These are phyloP conservation scores for Hypoxylon sp. DNA, from an alignment of 2,329 filamentous ascomycete genomes.

Conservation along the genomic window DNA sequence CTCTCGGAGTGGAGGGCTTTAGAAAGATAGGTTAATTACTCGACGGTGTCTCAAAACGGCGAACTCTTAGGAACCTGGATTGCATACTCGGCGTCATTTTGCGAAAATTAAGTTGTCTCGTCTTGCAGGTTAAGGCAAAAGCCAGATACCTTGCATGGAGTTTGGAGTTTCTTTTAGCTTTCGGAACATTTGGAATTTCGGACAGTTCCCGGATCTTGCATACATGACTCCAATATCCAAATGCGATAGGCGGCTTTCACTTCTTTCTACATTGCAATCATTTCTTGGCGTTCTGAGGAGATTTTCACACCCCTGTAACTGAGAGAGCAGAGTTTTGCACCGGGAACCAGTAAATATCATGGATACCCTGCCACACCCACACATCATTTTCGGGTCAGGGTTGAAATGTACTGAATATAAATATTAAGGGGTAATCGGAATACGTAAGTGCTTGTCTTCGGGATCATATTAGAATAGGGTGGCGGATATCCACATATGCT, in stretches of 20 bases:
- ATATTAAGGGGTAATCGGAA: conserved; percentile 13
- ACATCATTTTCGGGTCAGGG: conserved; percentile 18
- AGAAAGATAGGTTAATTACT: conserved; percentile 54
- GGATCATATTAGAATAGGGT: conserved; percentile 23
- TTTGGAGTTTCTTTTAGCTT: conserved; percentile 38
- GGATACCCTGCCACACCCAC: conserved; percentile 14
- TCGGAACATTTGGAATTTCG: conserved; percentile 32
- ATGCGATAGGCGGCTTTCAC: conserved; percentile 25
- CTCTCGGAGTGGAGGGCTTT: conserved; percentile 75
- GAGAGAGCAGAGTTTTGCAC: conserved; percentile 27
- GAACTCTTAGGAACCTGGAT: conserved; percentile 2
- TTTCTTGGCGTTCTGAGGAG: conserved; percentile 36
- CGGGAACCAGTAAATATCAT: conserved; percentile 17
- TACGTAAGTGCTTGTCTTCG: conserved; percentile 11
- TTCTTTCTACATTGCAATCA: conserved; percentile 31
- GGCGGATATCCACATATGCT: conserved; percentile 13
- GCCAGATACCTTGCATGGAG: conserved; percentile 34
- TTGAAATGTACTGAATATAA: conserved; percentile 29
- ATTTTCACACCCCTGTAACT: conserved; percentile 11
- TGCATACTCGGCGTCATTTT: conserved; percentile 31
- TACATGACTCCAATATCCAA: conserved; percentile 22
- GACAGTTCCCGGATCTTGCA: conserved; percentile 30
- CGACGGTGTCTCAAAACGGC: conserved; percentile 2
- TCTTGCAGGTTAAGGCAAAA: conserved; percentile 33
- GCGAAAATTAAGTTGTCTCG: conserved; percentile 22